Percentiles rank a stretch among this genome's conserved stretches.
Conservation (phyloP, 2,329 filamentous ascomycete species). For the Ceratocystis colombiana region DNA sequence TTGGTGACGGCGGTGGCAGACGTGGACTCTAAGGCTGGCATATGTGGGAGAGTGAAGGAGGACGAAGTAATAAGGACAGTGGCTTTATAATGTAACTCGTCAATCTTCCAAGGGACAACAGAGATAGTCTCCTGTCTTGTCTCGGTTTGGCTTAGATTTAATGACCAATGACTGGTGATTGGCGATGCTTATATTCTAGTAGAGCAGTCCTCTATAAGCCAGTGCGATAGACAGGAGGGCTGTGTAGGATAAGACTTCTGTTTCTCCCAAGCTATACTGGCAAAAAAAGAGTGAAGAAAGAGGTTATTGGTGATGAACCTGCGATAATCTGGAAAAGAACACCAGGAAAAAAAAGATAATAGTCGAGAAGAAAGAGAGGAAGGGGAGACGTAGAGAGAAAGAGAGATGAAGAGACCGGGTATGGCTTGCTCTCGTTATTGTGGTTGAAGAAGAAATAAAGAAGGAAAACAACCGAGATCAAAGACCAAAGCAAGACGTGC, state of each 20-base stretch:
- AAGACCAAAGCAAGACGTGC: slow-evolving; percentile 3
- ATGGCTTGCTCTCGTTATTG: slow-evolving; percentile 2
- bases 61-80: not conserved
- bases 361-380: too few species aligned
- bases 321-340: not conserved
- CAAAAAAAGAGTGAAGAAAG: too few species aligned
- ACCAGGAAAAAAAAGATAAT: not conserved
- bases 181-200: slow-evolving; percentile 1
- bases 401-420: slow-evolving; percentile 5
- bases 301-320: too few species aligned
- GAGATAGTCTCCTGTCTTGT: too few species aligned
- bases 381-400: too few species aligned
- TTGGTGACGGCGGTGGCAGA: not conserved
- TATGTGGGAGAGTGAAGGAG: not conserved
- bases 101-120: not conserved
- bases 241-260: too few species aligned
- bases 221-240: too few species aligned
- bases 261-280: too few species aligned
- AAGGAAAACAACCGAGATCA: slow-evolving; percentile 13
- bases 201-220: slow-evolving; percentile 1
- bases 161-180: not conserved
- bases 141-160: too few species aligned
- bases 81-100: not conserved
- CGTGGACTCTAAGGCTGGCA: not conserved
- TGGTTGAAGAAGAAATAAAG: slow-evolving; percentile 13